These are phyloP conservation scores for Cladophialophora yegresii DNA, from an alignment of 2,329 filamentous ascomycete species.

Conservation along the genomic window DNA sequence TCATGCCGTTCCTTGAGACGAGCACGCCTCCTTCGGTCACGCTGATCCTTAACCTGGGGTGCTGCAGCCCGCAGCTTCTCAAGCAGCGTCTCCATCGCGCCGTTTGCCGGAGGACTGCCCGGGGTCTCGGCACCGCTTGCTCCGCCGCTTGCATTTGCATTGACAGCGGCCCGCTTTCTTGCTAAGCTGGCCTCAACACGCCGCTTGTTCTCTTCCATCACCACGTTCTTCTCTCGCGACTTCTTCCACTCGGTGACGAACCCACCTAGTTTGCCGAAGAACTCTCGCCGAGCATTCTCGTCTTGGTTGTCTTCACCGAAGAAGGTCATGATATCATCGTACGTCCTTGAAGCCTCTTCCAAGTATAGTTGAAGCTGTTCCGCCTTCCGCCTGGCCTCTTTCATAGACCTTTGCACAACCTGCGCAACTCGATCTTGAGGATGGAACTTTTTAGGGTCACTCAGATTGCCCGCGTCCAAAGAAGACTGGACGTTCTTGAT, in stretches of 20 bases:
- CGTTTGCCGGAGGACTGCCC: conserved; percentile 69
- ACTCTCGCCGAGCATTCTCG: conserved; percentile 89
- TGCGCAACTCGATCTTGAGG: conserved; percentile 92
- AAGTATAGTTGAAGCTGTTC: conserved; percentile 93
- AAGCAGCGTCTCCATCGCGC: conserved; percentile 92
- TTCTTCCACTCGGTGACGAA: conserved; percentile 96
- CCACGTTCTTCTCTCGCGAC: conserved; percentile 87
- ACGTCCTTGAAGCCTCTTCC: conserved; percentile 87
- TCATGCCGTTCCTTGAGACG: conserved; percentile 88
- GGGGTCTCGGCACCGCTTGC: conserved; percentile 32
- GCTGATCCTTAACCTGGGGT: conserved; percentile 82
- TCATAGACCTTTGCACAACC: conserved; percentile 90
- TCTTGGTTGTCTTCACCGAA: conserved; percentile 93
- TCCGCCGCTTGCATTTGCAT: conserved; percentile 45
- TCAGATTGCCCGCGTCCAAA: conserved; percentile 89
- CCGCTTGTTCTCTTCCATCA: conserved; percentile 75
- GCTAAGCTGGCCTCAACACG: conserved; percentile 92
- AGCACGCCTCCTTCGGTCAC: conserved; percentile 82
- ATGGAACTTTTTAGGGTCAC: conserved; percentile 96
- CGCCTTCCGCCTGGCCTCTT: conserved; percentile 91
- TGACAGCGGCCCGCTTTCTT: conserved; percentile 68
- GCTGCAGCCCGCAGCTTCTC: conserved; percentile 94
- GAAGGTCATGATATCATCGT: conserved; percentile 93
- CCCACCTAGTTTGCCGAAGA: conserved; percentile 87
- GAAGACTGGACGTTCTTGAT: conserved; percentile 91